Base-by-base conservation (phyloP, 768 basidiomycete genomes). In the Phanerochaete carnosa region DNA sequence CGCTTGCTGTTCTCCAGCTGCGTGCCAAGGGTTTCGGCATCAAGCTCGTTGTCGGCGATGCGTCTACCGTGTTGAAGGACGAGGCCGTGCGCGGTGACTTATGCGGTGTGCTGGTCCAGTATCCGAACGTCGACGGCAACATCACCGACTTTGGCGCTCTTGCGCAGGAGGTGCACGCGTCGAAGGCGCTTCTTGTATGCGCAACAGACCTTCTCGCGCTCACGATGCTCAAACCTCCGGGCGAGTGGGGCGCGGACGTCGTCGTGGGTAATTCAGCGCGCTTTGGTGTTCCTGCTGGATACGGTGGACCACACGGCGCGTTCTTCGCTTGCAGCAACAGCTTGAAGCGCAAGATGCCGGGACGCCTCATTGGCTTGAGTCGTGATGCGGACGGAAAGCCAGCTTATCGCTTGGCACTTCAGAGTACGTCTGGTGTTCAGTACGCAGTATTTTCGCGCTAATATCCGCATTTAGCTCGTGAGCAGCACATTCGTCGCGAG, bases 261-360 rank as follows among this genome's bases (percentile, higher is more conserved):
- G 95, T 93, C 8, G 79, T 96, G 47, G 97, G 97, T 39, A 98
- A 96, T 72, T 94, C 94, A 16, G 96, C 91, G 30, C 86, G 97
- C 19, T 99, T 99, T 68, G 97, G 97, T 69, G 96, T 99, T 16
- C 95, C 96, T 22, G 84, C 88, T 47, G 96, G 96, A n/a, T 97
- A 94, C 72, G 96, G 96, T 57, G 96, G 96, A 16, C 96, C 96
- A 22, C 96, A 99, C 70, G 96, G 90, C 22, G 97, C 93, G 0
- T 99, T 98, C 82, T 98, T 99, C 71, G 92, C 97, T 2, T 92
- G 92, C 65, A 92, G 87, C 22, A 94, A 98, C 59, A 85, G 82
- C 63, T 77, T 98, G 58, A 99, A 98, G 82, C 81, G 96, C 64
- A 96, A 95, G 78, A 97, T 98, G 94, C 97, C 97, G n/a, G 97